Conservation (phyloP, 2,329 filamentous ascomycete genomes). For the Alternaria sp. region DNA sequence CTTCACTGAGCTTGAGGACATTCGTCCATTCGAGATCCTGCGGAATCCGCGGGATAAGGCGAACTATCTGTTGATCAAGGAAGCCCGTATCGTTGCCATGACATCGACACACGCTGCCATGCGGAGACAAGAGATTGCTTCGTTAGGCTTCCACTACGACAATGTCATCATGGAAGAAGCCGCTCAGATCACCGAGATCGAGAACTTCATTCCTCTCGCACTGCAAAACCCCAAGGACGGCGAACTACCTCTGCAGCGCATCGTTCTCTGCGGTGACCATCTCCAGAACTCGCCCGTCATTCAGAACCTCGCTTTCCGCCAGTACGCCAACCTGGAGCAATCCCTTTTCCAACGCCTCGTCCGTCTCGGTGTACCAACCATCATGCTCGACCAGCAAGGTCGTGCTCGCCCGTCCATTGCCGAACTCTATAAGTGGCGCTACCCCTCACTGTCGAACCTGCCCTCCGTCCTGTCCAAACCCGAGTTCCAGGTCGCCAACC, state of each 20-base stretch:
- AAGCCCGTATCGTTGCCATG: constrained; percentile 98
- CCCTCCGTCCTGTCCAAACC: constrained; percentile 70
- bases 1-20: constrained; percentile 90
- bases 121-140: constrained; percentile 85
- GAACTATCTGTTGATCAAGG: constrained; percentile 92
- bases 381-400: constrained; percentile 91
- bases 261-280: constrained; percentile 94
- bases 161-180: constrained; percentile 99
- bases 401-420: constrained; percentile 87
- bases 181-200: constrained; percentile 95
- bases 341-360: constrained; percentile 91
- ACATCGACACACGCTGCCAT: constrained; percentile 98
- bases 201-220: constrained; percentile 94
- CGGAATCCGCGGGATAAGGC: constrained; percentile 88
- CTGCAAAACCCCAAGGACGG: constrained; percentile 81
- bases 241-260: constrained; percentile 77
- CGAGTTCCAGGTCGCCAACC: constrained; percentile 83
- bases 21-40: constrained; percentile 92
- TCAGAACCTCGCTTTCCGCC: constrained; percentile 90
- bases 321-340: constrained; percentile 96
- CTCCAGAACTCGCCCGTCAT: constrained; percentile 96
- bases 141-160: constrained; percentile 94
- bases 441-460: constrained; percentile 78
- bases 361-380: constrained; percentile 87
- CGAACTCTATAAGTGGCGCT: constrained; percentile 91